Base-by-base conservation (phyloP, 2,329 filamentous ascomycete species). In the Beauveria pseudobassiana region DNA sequence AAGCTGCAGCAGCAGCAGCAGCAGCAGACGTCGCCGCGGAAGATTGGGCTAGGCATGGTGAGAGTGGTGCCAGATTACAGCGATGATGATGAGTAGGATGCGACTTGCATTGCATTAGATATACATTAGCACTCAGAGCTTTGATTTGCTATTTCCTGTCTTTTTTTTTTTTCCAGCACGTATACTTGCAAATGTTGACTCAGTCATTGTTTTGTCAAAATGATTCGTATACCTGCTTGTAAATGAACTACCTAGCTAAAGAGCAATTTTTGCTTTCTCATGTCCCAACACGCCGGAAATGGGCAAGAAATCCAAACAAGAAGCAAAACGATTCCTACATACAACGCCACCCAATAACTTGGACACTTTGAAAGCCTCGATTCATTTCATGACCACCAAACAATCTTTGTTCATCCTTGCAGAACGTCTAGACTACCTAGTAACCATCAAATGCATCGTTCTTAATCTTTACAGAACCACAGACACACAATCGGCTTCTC, bases 401-500 rank as follows among this genome's bases (percentile, higher is more conserved):
- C 34, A 16, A 38, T 14, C 14, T 6, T 16, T 38, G 12, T 38
- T 16, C 12, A 38, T 14, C 34, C 5, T 38, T 38, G 34, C 10
- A 14, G 1, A 38, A 38, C 14, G 34, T 14, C 34, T 38, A 16
- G 2, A 38, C 3, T 2, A 22, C 46, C 20, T 5, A 1, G 28
- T 16, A 50, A 66, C 5, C 48, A 28, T 5, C 14, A 38, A 14
- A 38, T 38, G 5, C 6, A 38, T n/a, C 24, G 0, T n/a, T 14
- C 22, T 51, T 20, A 83, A 54, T 76, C 79, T 70, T 83, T 85
- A 20, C 79, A 82, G 60, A 86, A 75, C 77, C 83, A 87, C 18
- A 87, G 64, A 70, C 82, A 86, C n/a, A 86, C 80, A 3, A 85
- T 78, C 0, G 80, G 80, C 71, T 80, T 82, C 66, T 78, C 75